phyloP scores from a whole-genome alignment of 805 yeast genomes.

The Starmerella khaoyaiensis region DNA sequence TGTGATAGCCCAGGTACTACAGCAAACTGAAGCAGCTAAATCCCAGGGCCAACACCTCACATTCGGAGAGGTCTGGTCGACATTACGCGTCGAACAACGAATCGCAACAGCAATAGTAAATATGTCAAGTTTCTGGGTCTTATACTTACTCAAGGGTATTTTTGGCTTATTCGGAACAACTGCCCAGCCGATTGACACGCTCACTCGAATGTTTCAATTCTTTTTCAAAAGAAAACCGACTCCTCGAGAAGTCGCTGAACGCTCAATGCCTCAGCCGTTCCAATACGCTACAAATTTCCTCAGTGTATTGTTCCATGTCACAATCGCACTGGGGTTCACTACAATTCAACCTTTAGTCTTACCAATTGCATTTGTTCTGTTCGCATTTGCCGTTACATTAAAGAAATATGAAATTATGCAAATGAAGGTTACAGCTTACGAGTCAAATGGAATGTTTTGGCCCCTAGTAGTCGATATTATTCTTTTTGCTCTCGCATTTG shows the following conservation, averaged over 20 bases:
- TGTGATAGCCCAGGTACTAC: conserved; percentile 25
- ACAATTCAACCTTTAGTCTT: conserved; percentile 30
- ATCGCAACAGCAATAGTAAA: conserved; percentile 29
- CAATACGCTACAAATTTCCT: conserved; percentile 27
- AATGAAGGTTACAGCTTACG: conserved; percentile 29
- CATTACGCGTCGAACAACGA: conserved; percentile 25
- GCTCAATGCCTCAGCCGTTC: conserved; percentile 28
- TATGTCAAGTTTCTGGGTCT: conserved; percentile 33
- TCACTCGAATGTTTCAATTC: conserved; percentile 18
- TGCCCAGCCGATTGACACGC: conserved; percentile 24
- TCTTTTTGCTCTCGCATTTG: conserved; percentile 27
- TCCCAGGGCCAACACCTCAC: conserved; percentile 13
- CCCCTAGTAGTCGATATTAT: conserved; percentile 26
- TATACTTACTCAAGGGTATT: conserved; percentile 28
- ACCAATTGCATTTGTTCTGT: conserved; percentile 26
- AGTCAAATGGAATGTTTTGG: conserved; percentile 31
- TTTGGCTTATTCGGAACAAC: conserved; percentile 26
- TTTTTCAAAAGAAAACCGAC: conserved; percentile 18
- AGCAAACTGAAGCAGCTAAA: conserved; percentile 12
- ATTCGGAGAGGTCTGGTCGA: conserved; percentile 22
- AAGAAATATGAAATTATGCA: conserved; percentile 29
- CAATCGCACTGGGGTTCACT: conserved; percentile 29
- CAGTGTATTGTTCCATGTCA: conserved; percentile 27
- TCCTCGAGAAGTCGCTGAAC: conserved; percentile 26
- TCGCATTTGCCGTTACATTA: conserved; percentile 25